Evolutionary conservation across 1,139 yeast species (phyloP), one percentile per base, ranked within the genome.

Genomic region (Blastobotrys apis): DNA sequence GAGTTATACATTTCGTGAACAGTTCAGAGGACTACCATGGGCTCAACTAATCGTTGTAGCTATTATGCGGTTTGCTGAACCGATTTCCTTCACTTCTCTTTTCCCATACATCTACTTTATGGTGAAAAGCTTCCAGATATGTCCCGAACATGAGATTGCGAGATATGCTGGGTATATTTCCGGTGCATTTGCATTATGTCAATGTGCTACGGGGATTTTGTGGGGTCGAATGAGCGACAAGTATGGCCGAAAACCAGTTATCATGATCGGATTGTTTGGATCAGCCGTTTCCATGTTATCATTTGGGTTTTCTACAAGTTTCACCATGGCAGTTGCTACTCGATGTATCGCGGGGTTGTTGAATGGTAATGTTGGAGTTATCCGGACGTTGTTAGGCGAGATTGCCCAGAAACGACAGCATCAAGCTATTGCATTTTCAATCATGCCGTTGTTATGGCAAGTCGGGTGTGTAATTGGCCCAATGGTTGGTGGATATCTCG

Each of bases 51-150:
- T 65, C 13, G 73, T 58, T 15, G 53, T 69, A 2, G 68, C 75
- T 32, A 50, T 71, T 15, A 71, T 77, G 48, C 64, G 84, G 42
- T 68, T 79, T 41, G 70, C 79, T 8, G 85, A 80, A 56, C 84
- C 85, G 1, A 69, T 80, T 27, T 75, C 84, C 1, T 78, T 79
- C 64, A 77, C 84, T 1, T 78, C 83, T 2, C 58, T 78, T 27
- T 78, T 80, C 59, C 84, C 85, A 2, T 80, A 80, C 56, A 72
- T 80, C 21, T 80, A 75, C 58, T 80, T 77, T 60, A 77, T 80
- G 81, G 78, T 80, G 27, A 63, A 77, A 54, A 78, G 76, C 49
- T 78, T 78, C 53, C 71, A 75, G 9, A 40, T 46, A 31, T 41
- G 46, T 22, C 40, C 44, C 12, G 49, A 46, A 22, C 47, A 46